Evolutionary conservation across 768 basidiomycete species (phyloP), one percentile per base, ranked within the genome.

Genomic region (Boletus reticuloceps): DNA sequence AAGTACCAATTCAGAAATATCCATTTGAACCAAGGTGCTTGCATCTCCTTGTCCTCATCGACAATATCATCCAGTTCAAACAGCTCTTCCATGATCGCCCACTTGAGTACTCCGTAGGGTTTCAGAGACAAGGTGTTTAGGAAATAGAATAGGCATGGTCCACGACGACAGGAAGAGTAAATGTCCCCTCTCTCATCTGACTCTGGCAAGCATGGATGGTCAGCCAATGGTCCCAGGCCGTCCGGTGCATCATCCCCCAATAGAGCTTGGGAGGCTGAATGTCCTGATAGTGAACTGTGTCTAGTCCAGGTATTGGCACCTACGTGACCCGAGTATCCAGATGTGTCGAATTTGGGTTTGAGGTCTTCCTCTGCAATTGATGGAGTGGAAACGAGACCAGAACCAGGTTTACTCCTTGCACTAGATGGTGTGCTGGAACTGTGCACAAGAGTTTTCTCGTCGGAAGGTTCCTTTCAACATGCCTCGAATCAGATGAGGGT

Each of bases 1-100:
- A 20, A 20, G 20, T 47, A 85, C 86, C 81, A 71, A 62, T 88
- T 78, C 32, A 84, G 65, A 47, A 84, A 69, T 4, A 90, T 87
- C 88, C 88, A 91, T 49, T 89, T 67, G 13, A 75, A 82, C 89
- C 89, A 91, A 12, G 91, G 70, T 7, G 88, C 87, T 51, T 83
- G 81, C 75, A 20, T 20, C 20, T 1, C 20, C 20, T 20, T 20
- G 20, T 20, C 20, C 20, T 20, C 20, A 20, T 20, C 20, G 20
- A 20, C 74, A 13, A 90, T 74, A 62, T 89, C 84, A 56, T 88
- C 85, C 44, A 79, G 72, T 57, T 89, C 86, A 54, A 82, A 90
- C 0, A 91, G 75, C 59, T 91, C 89, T 47, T 90, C 90, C 63
- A 86, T 47, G 9, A 92, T 75, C 38, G 78, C 74, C 89, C 89